Percentiles rank a stretch among this genome's conserved stretches.
Evolutionary conservation across 2,329 filamentous ascomycete species (phyloP).

Genomic region (Decorospora gaudefroyi): DNA sequence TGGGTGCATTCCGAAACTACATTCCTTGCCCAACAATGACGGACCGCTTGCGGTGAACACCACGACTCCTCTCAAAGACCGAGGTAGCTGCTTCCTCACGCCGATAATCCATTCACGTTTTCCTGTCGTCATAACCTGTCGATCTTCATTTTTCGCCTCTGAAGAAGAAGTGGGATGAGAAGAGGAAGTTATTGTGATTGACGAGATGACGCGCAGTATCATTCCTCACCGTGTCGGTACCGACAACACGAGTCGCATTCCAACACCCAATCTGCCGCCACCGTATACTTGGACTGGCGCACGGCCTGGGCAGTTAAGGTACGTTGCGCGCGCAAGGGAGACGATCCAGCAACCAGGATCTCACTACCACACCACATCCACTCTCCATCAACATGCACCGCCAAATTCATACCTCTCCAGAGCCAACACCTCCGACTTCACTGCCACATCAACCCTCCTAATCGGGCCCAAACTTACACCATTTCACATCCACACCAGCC

Average conservation of each 20-base stretch:
- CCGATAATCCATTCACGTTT: background rate
- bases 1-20: constrained; percentile 29
- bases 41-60: constrained; percentile 20
- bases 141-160: background rate
- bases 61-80: constrained; percentile 13
- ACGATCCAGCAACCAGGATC: background rate
- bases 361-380: background rate
- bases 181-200: background rate
- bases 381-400: background rate
- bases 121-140: background rate
- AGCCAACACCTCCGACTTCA: constrained; percentile 49
- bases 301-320: constrained; percentile 27
- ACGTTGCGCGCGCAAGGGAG: constrained; percentile 23
- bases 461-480: constrained; percentile 49
- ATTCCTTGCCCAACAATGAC: constrained; percentile 23
- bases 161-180: background rate
- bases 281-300: constrained; percentile 37
- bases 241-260: constrained; percentile 27
- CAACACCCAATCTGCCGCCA: constrained; percentile 35
- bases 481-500: constrained; percentile 55
- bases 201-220: constrained; percentile 19
- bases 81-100: background rate
- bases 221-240: constrained; percentile 18
- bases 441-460: constrained; percentile 43
- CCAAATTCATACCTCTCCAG: constrained; percentile 23